Evolutionary conservation across 2,329 filamentous ascomycete genomes (phyloP), one percentile per base, ranked within the genome.

Genomic region (Ceratocystis lukuohia): DNA sequence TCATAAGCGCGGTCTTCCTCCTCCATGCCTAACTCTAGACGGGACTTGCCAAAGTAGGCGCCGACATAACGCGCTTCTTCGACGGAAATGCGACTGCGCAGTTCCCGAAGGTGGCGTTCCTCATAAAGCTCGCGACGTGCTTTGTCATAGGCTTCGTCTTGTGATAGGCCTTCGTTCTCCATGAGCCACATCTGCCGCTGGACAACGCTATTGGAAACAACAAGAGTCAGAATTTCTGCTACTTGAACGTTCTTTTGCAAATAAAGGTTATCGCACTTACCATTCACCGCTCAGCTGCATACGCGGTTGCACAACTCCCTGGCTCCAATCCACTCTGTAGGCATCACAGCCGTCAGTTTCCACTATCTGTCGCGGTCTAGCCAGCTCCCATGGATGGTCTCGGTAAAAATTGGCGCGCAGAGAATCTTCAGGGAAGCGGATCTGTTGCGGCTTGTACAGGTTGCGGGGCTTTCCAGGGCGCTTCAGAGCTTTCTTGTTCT

Each of bases 351-450:
- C 94, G 72, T 93, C 88, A 71, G 86, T 80, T 77, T 99, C 94
- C 8, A 97, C 78, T 61, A 99, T 80, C 67, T 96, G 81, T 71
- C 90, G 83, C 65, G 94, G 94, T 69, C 93, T 83, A 20, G 94
- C 94, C 73, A 99, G 79, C 77, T 99, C 94, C 94, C 94, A 99
- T 4, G 94, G 94, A 74, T 99, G 94, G 75, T 99, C 93, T 72
- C 82, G 85, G 79, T 89, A 99, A 78, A 97, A 99, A 33, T 86
- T 84, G 70, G 77, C 80, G 69, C 94, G 87, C 72, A 99, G 80
- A 68, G 78, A 76, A 76, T 99, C 94, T 75, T 99, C 94, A 68
- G 88, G 84, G 74, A 94, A 96, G 65, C 78, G 78, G 69, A 99
- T 86, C 67, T 80, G 77, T 70, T 91, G 83, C 1, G 94, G 94